phyloP scores from a whole-genome alignment of 1,139 yeast genomes.

The Kodamaea derodonti region DNA sequence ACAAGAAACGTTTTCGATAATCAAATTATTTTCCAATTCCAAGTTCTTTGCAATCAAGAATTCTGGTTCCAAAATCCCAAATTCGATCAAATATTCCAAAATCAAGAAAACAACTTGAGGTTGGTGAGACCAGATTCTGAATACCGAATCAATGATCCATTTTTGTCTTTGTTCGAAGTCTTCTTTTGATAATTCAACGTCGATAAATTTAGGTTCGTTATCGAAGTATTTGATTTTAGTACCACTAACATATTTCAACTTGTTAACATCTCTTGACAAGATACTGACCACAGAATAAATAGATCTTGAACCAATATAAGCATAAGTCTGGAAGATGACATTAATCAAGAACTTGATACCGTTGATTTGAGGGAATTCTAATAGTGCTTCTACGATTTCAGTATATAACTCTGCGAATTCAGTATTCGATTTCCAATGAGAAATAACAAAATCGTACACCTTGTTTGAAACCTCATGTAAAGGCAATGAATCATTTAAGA shows the following conservation, averaged over 20 bases:
- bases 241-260: constrained; percentile 46
- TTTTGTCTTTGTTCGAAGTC: constrained; percentile 28
- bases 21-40: constrained; percentile 27
- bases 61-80: constrained; percentile 41
- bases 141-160: constrained; percentile 59
- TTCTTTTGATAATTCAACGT: constrained; percentile 37
- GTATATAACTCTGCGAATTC: constrained; percentile 35
- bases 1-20: constrained; percentile 43
- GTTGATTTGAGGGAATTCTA: constrained; percentile 24
- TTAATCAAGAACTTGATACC: constrained; percentile 51
- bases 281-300: constrained; percentile 80
- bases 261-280: constrained; percentile 52
- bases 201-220: constrained; percentile 33
- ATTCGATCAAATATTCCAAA: constrained; percentile 58
- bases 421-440: constrained; percentile 39
- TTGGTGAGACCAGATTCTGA: constrained; percentile 75
- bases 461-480: constrained; percentile 34
- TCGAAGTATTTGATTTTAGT: constrained; percentile 25
- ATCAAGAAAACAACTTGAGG: constrained; percentile 79
- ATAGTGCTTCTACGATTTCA: constrained; percentile 23
- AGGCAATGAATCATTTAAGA: constrained; percentile 35
- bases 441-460: constrained; percentile 41
- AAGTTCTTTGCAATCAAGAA: constrained; percentile 45
- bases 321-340: constrained; percentile 65
- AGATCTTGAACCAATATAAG: constrained; percentile 85